Base-by-base conservation (phyloP, 208 protist genomes). In the Phytomonas francai region DNA sequence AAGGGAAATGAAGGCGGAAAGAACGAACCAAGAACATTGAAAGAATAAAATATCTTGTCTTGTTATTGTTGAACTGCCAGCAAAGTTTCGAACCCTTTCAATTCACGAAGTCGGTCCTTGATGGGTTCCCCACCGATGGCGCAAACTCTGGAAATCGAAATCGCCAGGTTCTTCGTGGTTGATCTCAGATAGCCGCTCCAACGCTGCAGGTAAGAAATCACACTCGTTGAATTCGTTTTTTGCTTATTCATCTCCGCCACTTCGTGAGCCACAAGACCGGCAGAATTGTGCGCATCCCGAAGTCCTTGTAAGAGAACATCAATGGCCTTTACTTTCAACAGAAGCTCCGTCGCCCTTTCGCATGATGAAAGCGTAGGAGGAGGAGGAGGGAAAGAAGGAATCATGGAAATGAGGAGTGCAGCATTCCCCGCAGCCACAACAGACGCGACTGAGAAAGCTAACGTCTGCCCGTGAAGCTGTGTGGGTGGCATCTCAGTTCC, bases 71-170 rank as follows among this genome's bases (percentile, higher is more conserved):
- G 56, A 25, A 81, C 45, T 9, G 79, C 79, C 58, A 72, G 59
- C 49, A 84, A 70, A 16, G 79, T 84, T 64, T 84, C 79, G 45
- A 84, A 78, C 19, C 79, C 79, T 60, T 76, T 81, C 29, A 84
- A 42, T 30, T 78, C 72, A 12, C 76, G 79, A 36, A 84, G 65
- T 31, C 72, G 68, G 29, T 80, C 71, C 27, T 68, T 58, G 33
- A 81, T 66, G n/a, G 73, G 70, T 59, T 78, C 72, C 22, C 29
- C 59, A 22, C 28, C 27, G 59, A 65, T 63, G 3, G 63, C 36
- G 36, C 72, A 79, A 29, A 74, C 71, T 2, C 58, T 73, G 16
- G 75, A 77, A 14, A 84, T 54, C n/a, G 75, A 66, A 32, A 84
- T 81, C 12, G 64, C 65, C 32, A 84, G 30, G 45, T 84, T 84